phyloP scores from a whole-genome alignment of 208 protist genomes.

The Leishmania martiniquensis region DNA sequence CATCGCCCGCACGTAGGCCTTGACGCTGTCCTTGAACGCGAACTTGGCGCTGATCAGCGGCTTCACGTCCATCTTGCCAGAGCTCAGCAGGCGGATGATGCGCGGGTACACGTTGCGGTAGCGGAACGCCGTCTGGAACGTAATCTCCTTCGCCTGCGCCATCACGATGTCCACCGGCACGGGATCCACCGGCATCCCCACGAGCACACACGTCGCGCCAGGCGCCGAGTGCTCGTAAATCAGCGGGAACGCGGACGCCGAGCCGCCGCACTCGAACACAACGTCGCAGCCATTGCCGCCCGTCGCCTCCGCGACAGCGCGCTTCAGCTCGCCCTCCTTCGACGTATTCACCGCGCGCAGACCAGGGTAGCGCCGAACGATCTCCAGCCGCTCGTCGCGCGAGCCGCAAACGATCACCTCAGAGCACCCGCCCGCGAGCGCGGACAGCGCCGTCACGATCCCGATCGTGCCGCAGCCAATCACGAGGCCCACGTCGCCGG shows the following conservation, averaged over 20 bases:
- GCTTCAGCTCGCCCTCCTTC: slow-evolving; percentile 29
- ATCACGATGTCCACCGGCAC: slow-evolving; percentile 41
- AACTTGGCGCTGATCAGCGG: slow-evolving; percentile 57
- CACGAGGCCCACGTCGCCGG: slow-evolving; percentile 38
- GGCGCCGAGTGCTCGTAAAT: slow-evolving; percentile 46
- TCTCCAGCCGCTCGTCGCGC: slow-evolving; percentile 32
- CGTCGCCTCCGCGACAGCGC: slow-evolving; percentile 37
- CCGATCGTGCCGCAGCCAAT: slow-evolving; percentile 55
- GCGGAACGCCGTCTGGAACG: slow-evolving; percentile 54
- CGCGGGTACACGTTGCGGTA: slow-evolving; percentile 54
- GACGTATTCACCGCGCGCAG: slow-evolving; percentile 42
- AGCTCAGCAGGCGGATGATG: slow-evolving; percentile 44
- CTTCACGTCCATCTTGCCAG: slow-evolving; percentile 57
- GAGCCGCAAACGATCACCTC: slow-evolving; percentile 52
- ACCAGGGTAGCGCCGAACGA: slow-evolving; percentile 37
- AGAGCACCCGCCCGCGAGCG: slow-evolving; percentile 52
- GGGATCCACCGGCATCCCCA: slow-evolving; percentile 49
- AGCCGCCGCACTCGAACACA: slow-evolving; percentile 57
- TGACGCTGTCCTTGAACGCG: slow-evolving; percentile 39
- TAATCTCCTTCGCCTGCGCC: slow-evolving; percentile 59
- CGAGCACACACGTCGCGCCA: slow-evolving; percentile 49
- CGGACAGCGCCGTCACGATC: slow-evolving; percentile 47
- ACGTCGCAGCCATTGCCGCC: slow-evolving; percentile 39
- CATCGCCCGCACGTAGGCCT: slow-evolving; percentile 48
- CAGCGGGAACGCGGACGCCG: slow-evolving; percentile 33